Evolutionary conservation across 2,329 filamentous ascomycete genomes (phyloP).

Genomic region (Grosmannia serpens): DNA sequence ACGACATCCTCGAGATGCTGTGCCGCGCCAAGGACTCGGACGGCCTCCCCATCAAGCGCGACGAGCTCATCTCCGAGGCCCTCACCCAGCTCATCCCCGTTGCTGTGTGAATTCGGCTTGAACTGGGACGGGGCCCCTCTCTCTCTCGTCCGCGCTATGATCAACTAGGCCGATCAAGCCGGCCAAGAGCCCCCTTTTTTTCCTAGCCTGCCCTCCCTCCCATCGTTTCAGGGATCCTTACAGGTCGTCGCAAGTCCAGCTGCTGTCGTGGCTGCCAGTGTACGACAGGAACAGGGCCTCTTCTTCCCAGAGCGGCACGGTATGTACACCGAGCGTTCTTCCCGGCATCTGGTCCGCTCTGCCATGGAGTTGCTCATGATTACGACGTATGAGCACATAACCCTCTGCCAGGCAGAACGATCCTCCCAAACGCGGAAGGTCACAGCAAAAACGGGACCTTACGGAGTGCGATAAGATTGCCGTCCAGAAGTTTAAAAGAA

Average conservation of each 20-base stretch:
- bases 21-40: constrained; percentile 4
- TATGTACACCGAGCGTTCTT: too few relatives aligned
- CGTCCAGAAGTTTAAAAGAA: neutral
- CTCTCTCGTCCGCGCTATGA: neutral
- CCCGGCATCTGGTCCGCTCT: too few relatives aligned
- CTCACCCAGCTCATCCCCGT: constrained; percentile 9
- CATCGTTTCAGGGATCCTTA: neutral
- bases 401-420: neutral
- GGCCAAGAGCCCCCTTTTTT: neutral
- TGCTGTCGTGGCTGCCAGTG: too few relatives aligned
- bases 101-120: too few relatives aligned
- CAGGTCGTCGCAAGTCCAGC: too few relatives aligned
- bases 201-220: neutral
- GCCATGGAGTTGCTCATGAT: too few relatives aligned
- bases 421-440: neutral
- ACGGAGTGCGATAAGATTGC: neutral
- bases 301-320: too few relatives aligned
- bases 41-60: constrained; percentile 5
- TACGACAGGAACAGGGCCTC: too few relatives aligned
- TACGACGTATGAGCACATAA: too few relatives aligned
- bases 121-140: too few relatives aligned
- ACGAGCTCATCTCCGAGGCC: constrained; percentile 8
- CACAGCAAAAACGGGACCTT: neutral
- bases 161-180: neutral
- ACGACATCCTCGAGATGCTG: constrained; percentile 11